Conservation (phyloP, 345 rosid genomes). For the Aquilaria malaccensis region DNA sequence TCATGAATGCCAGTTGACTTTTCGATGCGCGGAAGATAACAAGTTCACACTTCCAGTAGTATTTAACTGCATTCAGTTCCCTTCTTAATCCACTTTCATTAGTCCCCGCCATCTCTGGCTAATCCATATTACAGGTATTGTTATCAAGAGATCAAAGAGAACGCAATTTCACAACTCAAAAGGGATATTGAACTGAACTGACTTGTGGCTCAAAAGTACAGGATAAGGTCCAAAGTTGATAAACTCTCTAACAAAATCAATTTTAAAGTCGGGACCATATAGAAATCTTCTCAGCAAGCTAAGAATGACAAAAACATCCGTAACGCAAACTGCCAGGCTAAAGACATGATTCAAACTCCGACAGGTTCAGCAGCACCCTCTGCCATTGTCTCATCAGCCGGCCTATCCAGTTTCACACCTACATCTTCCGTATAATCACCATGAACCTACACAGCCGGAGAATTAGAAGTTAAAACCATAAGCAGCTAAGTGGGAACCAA, state of each 20-base stretch:
- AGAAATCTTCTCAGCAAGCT: conserved; percentile 5
- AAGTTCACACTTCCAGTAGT: too few species aligned
- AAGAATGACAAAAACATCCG: background rate
- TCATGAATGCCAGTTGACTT: too few species aligned
- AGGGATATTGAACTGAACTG: too few species aligned
- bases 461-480: background rate
- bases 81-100: too few species aligned
- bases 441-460: conserved; percentile 46
- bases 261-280: conserved; percentile 8
- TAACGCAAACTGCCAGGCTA: background rate
- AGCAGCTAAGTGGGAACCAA: background rate
- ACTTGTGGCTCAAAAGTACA: too few species aligned
- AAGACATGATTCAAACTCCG: conserved; percentile 34
- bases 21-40: too few species aligned
- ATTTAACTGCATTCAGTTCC: too few species aligned
- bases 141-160: too few species aligned
- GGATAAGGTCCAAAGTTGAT: too few species aligned
- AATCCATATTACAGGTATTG: too few species aligned
- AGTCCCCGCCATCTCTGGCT: too few species aligned
- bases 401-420: conserved; percentile 75
- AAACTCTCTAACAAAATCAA: background rate
- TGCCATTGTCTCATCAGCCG: conserved; percentile 58
- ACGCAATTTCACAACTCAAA: too few species aligned
- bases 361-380: conserved; percentile 57
- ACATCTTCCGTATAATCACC: conserved; percentile 83